These are phyloP conservation scores for Silene vulgaris DNA, from an alignment of 179 eudicot species.

Conservation along the genomic window DNA sequence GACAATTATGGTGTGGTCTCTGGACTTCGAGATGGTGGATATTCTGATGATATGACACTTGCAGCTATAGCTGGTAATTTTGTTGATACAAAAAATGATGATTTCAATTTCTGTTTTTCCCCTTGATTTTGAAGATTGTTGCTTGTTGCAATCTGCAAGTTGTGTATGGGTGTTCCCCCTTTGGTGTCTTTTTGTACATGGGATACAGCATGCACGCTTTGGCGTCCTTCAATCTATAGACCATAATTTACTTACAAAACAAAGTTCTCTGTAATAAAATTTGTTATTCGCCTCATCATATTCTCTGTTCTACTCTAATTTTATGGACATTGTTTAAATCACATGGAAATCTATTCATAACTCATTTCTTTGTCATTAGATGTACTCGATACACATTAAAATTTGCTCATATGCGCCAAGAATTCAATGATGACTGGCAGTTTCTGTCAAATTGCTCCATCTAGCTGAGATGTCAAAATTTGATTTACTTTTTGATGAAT, in stretches of 20 bases:
- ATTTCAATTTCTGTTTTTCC: not conserved
- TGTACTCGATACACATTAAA: too few species aligned
- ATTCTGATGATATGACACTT: slow-evolving; percentile 99
- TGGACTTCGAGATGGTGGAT: slow-evolving; percentile 89
- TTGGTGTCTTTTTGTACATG: too few species aligned
- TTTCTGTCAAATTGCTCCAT: not conserved
- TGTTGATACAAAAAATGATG: not conserved
- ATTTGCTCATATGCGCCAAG: not conserved
- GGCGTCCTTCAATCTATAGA: too few species aligned
- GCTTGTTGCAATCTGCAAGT: not conserved
- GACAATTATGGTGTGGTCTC: slow-evolving; percentile 76
- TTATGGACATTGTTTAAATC: too few species aligned
- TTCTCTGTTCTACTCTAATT: too few species aligned
- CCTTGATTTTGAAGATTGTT: not conserved
- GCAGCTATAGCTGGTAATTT: slow-evolving; percentile 84
- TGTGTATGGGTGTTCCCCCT: too few species aligned
- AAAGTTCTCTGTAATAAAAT: too few species aligned
- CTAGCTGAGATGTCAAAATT: slow-evolving; percentile 6
- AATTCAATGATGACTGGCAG: not conserved
- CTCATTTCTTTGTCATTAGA: too few species aligned
- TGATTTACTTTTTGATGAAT: not conserved
- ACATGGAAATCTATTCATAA: too few species aligned
- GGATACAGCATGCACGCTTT: too few species aligned
- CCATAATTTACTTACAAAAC: too few species aligned
- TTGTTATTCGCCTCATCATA: too few species aligned